Conservation (phyloP, 139 green algal genomes). For the Micractinium sp. region DNA sequence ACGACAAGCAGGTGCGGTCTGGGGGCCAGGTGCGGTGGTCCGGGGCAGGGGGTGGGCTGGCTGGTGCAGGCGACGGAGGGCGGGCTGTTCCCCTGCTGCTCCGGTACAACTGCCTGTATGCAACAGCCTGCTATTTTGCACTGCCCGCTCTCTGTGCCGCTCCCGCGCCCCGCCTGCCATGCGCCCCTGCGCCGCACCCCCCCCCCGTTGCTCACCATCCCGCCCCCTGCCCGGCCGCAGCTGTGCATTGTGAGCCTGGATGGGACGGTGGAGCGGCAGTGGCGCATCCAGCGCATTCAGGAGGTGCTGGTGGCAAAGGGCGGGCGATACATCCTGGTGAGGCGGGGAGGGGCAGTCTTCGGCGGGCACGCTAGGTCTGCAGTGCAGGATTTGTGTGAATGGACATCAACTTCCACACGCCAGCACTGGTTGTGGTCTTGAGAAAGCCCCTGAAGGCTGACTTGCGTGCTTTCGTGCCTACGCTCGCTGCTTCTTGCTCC, state of each 20-base stretch:
- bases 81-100: neutral
- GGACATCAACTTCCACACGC: too few species aligned
- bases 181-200: neutral
- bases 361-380: neutral
- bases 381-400: too few species aligned
- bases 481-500: neutral
- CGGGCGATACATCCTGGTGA: slow-evolving; percentile 31
- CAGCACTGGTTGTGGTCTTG: neutral
- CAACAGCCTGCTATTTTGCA: too few species aligned
- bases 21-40: neutral
- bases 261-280: slow-evolving; percentile 16
- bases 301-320: slow-evolving; percentile 35
- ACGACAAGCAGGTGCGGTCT: slow-evolving; percentile 68
- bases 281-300: slow-evolving; percentile 32
- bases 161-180: neutral
- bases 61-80: neutral
- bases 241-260: slow-evolving; percentile 23
- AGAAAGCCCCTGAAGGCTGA: neutral
- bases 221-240: neutral
- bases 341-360: neutral
- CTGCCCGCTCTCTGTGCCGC: neutral
- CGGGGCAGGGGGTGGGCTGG: neutral
- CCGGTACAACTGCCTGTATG: neutral
- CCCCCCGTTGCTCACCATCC: neutral
- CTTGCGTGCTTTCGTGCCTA: neutral